phyloP scores from a whole-genome alignment of 1,139 yeast genomes.

The Geotrichum klebahnii region DNA sequence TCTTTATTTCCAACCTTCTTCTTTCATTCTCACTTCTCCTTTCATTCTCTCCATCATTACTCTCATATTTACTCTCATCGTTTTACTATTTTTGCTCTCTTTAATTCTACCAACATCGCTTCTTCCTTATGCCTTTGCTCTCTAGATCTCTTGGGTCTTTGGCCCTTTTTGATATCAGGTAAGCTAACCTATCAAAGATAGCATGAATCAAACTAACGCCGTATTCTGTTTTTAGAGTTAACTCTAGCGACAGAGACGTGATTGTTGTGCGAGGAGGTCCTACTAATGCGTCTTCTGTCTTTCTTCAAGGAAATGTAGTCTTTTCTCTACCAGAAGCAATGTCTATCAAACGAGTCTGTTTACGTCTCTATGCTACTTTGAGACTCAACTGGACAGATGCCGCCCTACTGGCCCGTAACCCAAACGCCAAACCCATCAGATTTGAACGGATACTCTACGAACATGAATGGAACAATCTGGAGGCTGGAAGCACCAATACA shows the following conservation, averaged over 20 bases:
- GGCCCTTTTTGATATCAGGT: slow-evolving; percentile 18
- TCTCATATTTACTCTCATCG: too few relatives aligned
- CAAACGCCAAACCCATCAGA: slow-evolving; percentile 48
- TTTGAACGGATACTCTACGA: slow-evolving; percentile 68
- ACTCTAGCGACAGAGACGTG: slow-evolving; percentile 72
- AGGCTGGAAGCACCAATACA: slow-evolving; percentile 37
- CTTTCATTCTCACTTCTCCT: neutral
- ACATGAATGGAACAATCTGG: slow-evolving; percentile 69
- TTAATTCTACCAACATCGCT: too few relatives aligned
- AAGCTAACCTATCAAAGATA: neutral
- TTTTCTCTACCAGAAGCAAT: slow-evolving; percentile 74
- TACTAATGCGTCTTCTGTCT: slow-evolving; percentile 71
- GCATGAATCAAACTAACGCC: neutral
- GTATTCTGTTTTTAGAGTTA: slow-evolving; percentile 46
- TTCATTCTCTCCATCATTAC: neutral
- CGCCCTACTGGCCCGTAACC: slow-evolving; percentile 40
- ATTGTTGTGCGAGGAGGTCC: slow-evolving; percentile 74
- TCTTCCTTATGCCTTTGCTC: slow-evolving; percentile 17
- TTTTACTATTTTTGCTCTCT: too few relatives aligned
- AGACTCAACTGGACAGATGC: slow-evolving; percentile 45
- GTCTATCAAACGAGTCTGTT: slow-evolving; percentile 56
- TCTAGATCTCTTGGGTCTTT: slow-evolving; percentile 9
- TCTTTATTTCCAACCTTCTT: too few relatives aligned
- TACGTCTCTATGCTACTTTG: slow-evolving; percentile 63
- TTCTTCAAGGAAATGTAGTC: slow-evolving; percentile 73